Evolutionary conservation across 441 rosid species (phyloP), one percentile per base, ranked within the genome.

Genomic region (Isatis lusitanica): DNA sequence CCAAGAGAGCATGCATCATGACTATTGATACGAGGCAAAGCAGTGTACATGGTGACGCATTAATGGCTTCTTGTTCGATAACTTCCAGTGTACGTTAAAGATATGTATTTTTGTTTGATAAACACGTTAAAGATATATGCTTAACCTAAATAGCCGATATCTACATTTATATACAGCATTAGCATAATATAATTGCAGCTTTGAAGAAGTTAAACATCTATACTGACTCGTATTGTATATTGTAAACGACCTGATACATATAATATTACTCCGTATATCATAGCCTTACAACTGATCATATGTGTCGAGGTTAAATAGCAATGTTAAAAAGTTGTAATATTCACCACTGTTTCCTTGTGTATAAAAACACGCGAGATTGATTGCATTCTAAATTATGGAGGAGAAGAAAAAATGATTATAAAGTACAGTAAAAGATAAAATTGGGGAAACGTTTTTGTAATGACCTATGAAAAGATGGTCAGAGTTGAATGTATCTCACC

Each of bases 391-490:
- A 50, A 13, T 18, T 30, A 31, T 16, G 13, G 7, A 56, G 59
- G 12, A 26, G 42, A 31, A 16, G 24, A 4, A 15, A 55, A 55
- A 30, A 17, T 7, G 48, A 4, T 17, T 15, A 18, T 7, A 35
- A 43, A 30, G 17, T 42, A 9, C 11, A 36, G 5, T 30, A 16
- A 4, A 53, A 56, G 36, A 43, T 55, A 56, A 28, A 17, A 30
- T 59, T 3, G 56, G 21, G 15, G 24, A 2, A 33, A 31, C 2
- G 11, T 50, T 33, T 51, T 1, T 33, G 50, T 18, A 51, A 16
- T 59, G 36, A 24, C 66, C 47, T 70, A 56, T 63, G 71, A 70
- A 75, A 56, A 76, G 75, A 76, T 76, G 75, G 75, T 70, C 79
- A 76, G 63, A 76, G 66, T 46, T 55, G 60, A 36, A 55, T 46